Base-by-base conservation (phyloP, 108 stramenopile species). In the Skeletonema grethae region DNA sequence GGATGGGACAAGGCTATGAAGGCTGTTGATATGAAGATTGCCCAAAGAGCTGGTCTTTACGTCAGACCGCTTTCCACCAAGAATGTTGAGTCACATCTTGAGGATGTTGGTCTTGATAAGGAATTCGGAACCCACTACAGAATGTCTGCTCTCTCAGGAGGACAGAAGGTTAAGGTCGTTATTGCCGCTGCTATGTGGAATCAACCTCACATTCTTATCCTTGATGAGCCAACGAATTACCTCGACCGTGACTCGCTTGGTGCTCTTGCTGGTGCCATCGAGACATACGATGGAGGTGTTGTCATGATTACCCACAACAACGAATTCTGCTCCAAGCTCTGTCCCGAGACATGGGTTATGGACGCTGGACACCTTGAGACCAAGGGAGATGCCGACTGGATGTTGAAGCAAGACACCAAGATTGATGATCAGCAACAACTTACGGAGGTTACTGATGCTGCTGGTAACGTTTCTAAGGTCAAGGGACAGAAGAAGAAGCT, bases 241-340 rank as follows among this genome's bases (percentile, higher is more conserved):
- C 90, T 99, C 36, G 99, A 99, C 77, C 87, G 99, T 59, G 99
- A 99, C 73, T 88, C 90, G 56, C 90, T 99, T 57, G 99, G 99
- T 34, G 99, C 97, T 31, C 90, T 99, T 73, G 98, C 98, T n/a
- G 90, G 89, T 53, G 99, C 97, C 69, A 99, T 99, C 80, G 92
- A 97, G 75, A 77, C 76, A 16, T 99, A 95, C 75, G 98, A 97
- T 57, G 99, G 99, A 65, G 99, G 99, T 72, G 95, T 99, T 48
- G 96, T 99, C 75, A 98, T 99, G 77, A 99, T 99, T 83, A 87
- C 96, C n/a, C 99, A 99, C 94, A 98, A 99, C 96, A 97, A 97
- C 80, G 98, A 99, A 77, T 99, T 99, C 89, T 91, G 95, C 53
- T 89, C 87, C 29, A 89, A 95, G 70, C 88, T 98, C 30, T 97